Base-by-base conservation (phyloP, 108 stramenopile genomes). In the Cyclotella baltica region DNA sequence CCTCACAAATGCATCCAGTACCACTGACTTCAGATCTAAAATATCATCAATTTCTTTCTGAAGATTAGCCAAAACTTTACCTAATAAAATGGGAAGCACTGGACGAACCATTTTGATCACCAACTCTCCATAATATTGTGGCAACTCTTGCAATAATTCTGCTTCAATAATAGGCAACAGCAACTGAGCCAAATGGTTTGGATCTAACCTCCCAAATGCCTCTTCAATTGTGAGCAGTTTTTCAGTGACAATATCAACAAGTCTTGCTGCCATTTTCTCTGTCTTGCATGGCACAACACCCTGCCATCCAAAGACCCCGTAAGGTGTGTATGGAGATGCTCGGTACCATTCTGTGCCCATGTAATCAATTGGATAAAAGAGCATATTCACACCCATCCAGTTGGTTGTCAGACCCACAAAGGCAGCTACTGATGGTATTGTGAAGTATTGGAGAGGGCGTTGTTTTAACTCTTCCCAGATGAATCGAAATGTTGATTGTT, bases 241-340 rank as follows among this genome's bases (percentile, higher is more conserved):
- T 43, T 78, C 68, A 0, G 93, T 92, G 10, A 94, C 88, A 59
- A 94, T 89, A 23, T 81, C 65, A 4, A 92, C 91, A 0, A 92
- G 70, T 31, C 89, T 81, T 33, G 67, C 51, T 6, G 91, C 93
- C 93, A 94, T 94, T 28, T 87, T 84, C 68, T 90, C 89, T 5
- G 90, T 90, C 61, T 90, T 92, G 81, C 88, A 85, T 0, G 93
- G 93, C 6, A 94, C 90, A 13, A 94, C 89, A 13, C 93, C 93
- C 62, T 94, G 90, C 93, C 93, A 94, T 8, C 93, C 93, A 27
- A 94, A 70, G 5, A 90, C 28, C 11, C 90, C 89, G 74, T 90
- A 91, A 9, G 90, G 89, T 29, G 87, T 84, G 50, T 87, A 51
- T 16, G 75, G 76, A 63, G 75, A 64, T 28, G 73, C 72, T 31